Base-by-base conservation (phyloP, 2,329 filamentous ascomycete species). In the Pseudocercospora ulei region DNA sequence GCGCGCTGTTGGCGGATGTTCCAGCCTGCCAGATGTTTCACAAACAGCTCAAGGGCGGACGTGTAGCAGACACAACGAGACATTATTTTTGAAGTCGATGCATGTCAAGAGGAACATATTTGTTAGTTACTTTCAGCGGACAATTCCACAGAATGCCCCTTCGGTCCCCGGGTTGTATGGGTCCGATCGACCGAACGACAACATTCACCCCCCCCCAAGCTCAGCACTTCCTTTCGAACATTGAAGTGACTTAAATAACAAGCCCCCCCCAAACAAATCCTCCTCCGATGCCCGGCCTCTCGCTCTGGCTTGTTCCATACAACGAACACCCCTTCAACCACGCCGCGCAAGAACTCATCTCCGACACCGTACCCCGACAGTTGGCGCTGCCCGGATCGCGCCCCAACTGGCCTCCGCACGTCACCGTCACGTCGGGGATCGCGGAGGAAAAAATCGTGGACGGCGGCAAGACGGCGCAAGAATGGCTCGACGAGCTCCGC, bases 331-430 rank as follows among this genome's bases (percentile, higher is more conserved):
- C 50, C 8, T 53, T 51, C 45, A 43, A 41, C 25, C 47, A 49
- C 24, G 46, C 48, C 35, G 29, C 44, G 11, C 47, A 51, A 47
- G 50, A 53, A 44, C 45, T 53, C 27, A 53, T 53, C 41, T 48
- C 46, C 17, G 43, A 48, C 14, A 50, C 50, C 5, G 24, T 53
- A 5, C 50, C 50, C 18, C 36, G 43, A 17, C 35, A 47, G 31
- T 47, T 53, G 39, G 30, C 47, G 24, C 33, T 44, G 11, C 6
- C 33, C 18, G 30, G 42, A 12, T 26, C 45, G 34, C 38, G 43
- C 17, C 37, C 45, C 9, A 16, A 30, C 14, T 51, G 49, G 29
- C 35, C 35, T 7, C 50, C 50, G 3, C 50, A 53, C 29, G 42
- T 53, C 22, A 51, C 48, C 7, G 16, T 53, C 27, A 50, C 48